These are phyloP conservation scores for Nemania bipapillata DNA, from an alignment of 2,329 filamentous ascomycete species.

Conservation along the genomic window DNA sequence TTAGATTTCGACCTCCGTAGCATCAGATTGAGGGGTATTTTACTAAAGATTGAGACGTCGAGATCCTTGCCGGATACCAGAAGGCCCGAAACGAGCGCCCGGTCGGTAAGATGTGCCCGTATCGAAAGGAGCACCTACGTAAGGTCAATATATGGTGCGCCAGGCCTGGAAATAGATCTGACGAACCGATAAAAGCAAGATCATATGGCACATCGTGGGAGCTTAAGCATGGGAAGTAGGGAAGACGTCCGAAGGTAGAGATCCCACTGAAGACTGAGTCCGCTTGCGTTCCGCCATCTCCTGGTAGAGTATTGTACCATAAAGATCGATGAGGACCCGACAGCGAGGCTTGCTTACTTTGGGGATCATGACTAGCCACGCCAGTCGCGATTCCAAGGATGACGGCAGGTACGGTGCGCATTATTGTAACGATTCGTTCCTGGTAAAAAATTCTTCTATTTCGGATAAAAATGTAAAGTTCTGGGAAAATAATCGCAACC, in stretches of 20 bases:
- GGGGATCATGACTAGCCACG: slow-evolving; percentile 68
- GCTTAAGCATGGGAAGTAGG: slow-evolving; percentile 80
- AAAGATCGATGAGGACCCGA: slow-evolving; percentile 76
- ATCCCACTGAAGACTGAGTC: slow-evolving; percentile 91
- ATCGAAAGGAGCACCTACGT: slow-evolving; percentile 79
- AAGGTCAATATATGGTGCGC: slow-evolving; percentile 17
- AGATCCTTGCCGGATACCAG: slow-evolving; percentile 86
- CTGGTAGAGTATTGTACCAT: slow-evolving; percentile 86
- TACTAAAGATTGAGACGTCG: slow-evolving; percentile 88
- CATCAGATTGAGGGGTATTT: slow-evolving; percentile 51
- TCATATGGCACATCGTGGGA: slow-evolving; percentile 78
- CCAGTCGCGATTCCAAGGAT: slow-evolving; percentile 59
- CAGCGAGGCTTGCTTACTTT: slow-evolving; percentile 68
- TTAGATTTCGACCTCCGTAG: slow-evolving; percentile 12
- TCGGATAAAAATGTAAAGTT: neutral
- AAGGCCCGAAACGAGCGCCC: slow-evolving; percentile 84
- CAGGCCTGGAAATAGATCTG: slow-evolving; percentile 12
- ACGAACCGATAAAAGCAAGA: slow-evolving; percentile 81
- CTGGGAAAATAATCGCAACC: neutral
- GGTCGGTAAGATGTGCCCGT: slow-evolving; percentile 87
- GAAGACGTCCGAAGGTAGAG: slow-evolving; percentile 82
- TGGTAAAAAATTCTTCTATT: neutral
- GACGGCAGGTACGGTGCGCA: slow-evolving; percentile 48
- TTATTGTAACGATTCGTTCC: slow-evolving; percentile 21
- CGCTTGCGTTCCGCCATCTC: slow-evolving; percentile 86